Base-by-base conservation (phyloP, 1,284 basidiomycete genomes). In the Clitocybe nebularis region DNA sequence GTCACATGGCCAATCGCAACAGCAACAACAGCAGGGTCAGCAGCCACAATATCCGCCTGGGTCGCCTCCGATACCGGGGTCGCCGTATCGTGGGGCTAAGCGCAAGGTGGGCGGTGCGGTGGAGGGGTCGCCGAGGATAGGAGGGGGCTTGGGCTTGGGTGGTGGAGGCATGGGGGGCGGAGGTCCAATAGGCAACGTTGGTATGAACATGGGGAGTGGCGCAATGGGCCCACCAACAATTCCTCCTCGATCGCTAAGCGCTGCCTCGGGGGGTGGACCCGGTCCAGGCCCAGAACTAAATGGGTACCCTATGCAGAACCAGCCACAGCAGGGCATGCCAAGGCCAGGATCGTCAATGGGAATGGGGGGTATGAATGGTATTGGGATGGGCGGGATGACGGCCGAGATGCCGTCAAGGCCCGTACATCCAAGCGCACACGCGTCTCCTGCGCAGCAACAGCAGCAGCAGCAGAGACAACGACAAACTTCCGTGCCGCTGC, bases 21-120 rank as follows among this genome's bases (percentile, higher is more conserved):
- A 45, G 23, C 45, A 36, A 19, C 34, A 30, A 5, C 44, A 36
- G 28, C 49, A 45, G 14, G 29, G 41, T 10, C 46, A 34, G 9
- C 43, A 20, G 25, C 35, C 22, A 24, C 36, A 33, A 33, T 45
- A 36, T 19, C 35, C 43, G 20, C 43, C 42, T 2, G 39, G 47
- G 7, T 46, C 48, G 11, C 52, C 49, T 23, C 44, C 47, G 0
- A 41, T 54, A 17, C 58, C 58, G n/a, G 57, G 51, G 6, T 61
- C 59, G 6, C 58, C 60, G 4, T 54, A 53, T 20, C 52, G 60
- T 8, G 55, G 55, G 4, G 42, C 53, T 9, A 62, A 62, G 45
- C 46, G 59, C 17, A 62, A 60, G 34, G 47, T 53, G 3, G 29
- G 29, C n/a, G n/a, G n/a, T 17, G 51, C 47, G 9, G 24, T 25